Evolutionary conservation across 768 basidiomycete species (phyloP).

Genomic region (Pleurotus platypus): DNA sequence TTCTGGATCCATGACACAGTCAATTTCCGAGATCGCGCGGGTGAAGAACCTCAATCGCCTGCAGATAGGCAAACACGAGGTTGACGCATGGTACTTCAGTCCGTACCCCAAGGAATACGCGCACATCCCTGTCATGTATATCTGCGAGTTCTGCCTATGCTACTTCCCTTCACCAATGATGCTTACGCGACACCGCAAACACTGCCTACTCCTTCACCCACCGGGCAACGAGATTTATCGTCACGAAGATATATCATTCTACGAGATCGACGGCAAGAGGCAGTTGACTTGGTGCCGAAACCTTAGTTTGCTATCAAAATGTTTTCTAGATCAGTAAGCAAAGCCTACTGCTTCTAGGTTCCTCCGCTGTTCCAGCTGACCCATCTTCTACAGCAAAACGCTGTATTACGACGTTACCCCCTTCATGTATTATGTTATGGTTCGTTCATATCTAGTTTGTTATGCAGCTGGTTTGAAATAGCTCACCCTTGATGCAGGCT

Average conservation of each 20-base stretch:
- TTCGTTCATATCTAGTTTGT: constrained; percentile 29
- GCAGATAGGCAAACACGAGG: constrained; percentile 94
- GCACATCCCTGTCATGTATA: constrained; percentile 89
- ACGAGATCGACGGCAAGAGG: constrained; percentile 96
- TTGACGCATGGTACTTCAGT: constrained; percentile 99
- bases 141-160: constrained; percentile 97
- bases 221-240: constrained; percentile 99
- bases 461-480: constrained; percentile 7
- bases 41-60: constrained; percentile 98
- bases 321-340: constrained; percentile 94
- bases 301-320: constrained; percentile 93
- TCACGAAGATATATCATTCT: constrained; percentile 94
- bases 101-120: constrained; percentile 99
- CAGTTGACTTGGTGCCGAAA: constrained; percentile 97
- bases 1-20: constrained; percentile 98
- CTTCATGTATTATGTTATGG: constrained; percentile 99
- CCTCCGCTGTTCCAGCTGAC: constrained; percentile 16
- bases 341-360: constrained; percentile 18
- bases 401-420: constrained; percentile 99
- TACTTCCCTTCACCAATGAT: constrained; percentile 91
- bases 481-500: constrained; percentile 38
- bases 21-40: constrained; percentile 93
- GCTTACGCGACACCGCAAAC: constrained; percentile 85
- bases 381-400: constrained; percentile 67
- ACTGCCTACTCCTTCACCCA: constrained; percentile 89